phyloP scores from a whole-genome alignment of 108 stramenopile species.

The Licmophora abbreviata region DNA sequence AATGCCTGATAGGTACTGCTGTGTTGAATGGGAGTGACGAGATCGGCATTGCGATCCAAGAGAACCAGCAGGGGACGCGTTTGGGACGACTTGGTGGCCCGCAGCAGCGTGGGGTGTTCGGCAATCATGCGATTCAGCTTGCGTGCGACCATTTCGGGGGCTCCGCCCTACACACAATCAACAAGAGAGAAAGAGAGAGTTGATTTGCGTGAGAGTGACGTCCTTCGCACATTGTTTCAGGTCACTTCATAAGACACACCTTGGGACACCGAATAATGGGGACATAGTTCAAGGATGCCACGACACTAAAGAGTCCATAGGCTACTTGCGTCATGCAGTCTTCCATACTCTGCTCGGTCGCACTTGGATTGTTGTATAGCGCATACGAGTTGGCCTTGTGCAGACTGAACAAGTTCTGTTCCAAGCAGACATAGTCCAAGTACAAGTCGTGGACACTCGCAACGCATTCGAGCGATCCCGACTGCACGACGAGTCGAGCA shows the following conservation, averaged over 20 bases:
- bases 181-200: conserved; percentile 3
- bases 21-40: conserved; percentile 89
- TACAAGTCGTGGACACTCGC: conserved; percentile 90
- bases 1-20: conserved; percentile 94
- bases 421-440: conserved; percentile 90
- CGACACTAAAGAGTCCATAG: conserved; percentile 84
- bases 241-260: conserved; percentile 20
- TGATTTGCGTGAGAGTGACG: not conserved
- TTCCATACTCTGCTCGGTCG: conserved; percentile 78
- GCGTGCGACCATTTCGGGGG: conserved; percentile 94
- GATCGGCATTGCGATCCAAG: conserved; percentile 91
- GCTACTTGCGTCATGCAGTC: conserved; percentile 77
- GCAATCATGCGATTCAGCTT: conserved; percentile 78
- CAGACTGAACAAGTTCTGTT: conserved; percentile 80
- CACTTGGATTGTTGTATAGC: conserved; percentile 80
- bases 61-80: conserved; percentile 90
- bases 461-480: conserved; percentile 64
- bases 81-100: conserved; percentile 28
- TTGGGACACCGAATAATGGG: conserved; percentile 89
- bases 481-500: conserved; percentile 79
- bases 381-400: conserved; percentile 77
- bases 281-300: conserved; percentile 80
- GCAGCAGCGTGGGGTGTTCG: conserved; percentile 71
- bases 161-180: conserved; percentile 63
- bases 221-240: not conserved